phyloP scores from a whole-genome alignment of 352 stramenopile genomes.

The Pythium folliculosum region DNA sequence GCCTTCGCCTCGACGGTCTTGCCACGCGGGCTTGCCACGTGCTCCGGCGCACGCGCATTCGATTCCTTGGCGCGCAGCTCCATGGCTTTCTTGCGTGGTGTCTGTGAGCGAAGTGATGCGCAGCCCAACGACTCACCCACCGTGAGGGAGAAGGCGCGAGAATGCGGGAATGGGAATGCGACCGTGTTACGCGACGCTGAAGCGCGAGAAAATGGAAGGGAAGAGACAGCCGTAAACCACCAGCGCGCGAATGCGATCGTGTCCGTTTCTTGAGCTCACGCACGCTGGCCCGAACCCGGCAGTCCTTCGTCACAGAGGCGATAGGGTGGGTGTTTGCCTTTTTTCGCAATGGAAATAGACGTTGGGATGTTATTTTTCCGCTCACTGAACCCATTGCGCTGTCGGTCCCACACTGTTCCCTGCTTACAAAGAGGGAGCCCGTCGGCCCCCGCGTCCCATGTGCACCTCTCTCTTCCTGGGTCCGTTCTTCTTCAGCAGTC shows the following conservation, averaged over 20 bases:
- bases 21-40: neutral
- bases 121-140: neutral
- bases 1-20: neutral
- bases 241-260: conserved; percentile 4
- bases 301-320: conserved; percentile 1
- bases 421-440: neutral
- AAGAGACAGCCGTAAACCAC: neutral
- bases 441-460: neutral
- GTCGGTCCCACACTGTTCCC: neutral
- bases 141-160: neutral
- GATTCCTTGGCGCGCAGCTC: conserved; percentile 12
- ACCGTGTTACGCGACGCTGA: conserved; percentile 7
- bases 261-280: conserved; percentile 24
- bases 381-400: conserved; percentile 10
- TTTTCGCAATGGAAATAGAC: too few species aligned
- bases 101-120: neutral
- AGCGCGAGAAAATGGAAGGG: neutral
- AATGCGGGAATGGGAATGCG: conserved; percentile 9
- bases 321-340: neutral
- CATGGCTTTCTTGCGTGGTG: neutral
- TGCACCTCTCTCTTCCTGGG: neutral
- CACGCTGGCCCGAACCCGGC: neutral
- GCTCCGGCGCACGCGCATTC: conserved; percentile 2
- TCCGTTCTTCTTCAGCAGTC: neutral
- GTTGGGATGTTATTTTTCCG: too few species aligned